Conservation (phyloP, 2,329 filamentous ascomycete genomes). For the Camptophora hylomeconis region DNA sequence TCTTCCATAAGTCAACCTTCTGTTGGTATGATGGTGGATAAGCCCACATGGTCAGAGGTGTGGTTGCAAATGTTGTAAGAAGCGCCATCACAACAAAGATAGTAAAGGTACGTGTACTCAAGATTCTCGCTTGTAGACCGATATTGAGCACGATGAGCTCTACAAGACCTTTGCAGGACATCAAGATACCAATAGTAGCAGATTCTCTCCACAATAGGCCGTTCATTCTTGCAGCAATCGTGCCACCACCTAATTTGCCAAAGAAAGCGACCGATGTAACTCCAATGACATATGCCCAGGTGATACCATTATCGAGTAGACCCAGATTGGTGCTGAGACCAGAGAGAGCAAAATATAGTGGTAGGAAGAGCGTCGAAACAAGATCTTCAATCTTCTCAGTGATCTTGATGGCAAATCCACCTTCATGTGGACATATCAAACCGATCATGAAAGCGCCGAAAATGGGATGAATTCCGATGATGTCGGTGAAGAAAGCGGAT, state of each 20-base stretch:
- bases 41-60: slow-evolving; percentile 57
- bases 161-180: slow-evolving; percentile 94
- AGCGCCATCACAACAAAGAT: slow-evolving; percentile 93
- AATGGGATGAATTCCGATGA: slow-evolving; percentile 88
- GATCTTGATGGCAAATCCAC: slow-evolving; percentile 67
- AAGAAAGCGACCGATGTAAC: slow-evolving; percentile 70
- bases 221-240: slow-evolving; percentile 60
- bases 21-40: slow-evolving; percentile 69
- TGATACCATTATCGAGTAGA: slow-evolving; percentile 63
- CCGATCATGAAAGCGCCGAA: slow-evolving; percentile 88
- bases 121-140: slow-evolving; percentile 67
- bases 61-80: slow-evolving; percentile 72
- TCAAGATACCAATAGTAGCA: slow-evolving; percentile 73
- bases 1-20: slow-evolving; percentile 61
- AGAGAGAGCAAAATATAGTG: slow-evolving; percentile 86
- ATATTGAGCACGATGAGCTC: slow-evolving; percentile 85
- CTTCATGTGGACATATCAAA: slow-evolving; percentile 58
- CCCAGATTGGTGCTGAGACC: slow-evolving; percentile 81
- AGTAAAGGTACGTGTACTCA: slow-evolving; percentile 72
- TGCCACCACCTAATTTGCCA: slow-evolving; percentile 73
- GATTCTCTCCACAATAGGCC: slow-evolving; percentile 84
- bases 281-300: slow-evolving; percentile 82
- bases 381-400: slow-evolving; percentile 92
- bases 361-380: slow-evolving; percentile 68
- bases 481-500: slow-evolving; percentile 75